Base-by-base conservation (phyloP, 139 green algal genomes). In the Chlorella sp. region DNA sequence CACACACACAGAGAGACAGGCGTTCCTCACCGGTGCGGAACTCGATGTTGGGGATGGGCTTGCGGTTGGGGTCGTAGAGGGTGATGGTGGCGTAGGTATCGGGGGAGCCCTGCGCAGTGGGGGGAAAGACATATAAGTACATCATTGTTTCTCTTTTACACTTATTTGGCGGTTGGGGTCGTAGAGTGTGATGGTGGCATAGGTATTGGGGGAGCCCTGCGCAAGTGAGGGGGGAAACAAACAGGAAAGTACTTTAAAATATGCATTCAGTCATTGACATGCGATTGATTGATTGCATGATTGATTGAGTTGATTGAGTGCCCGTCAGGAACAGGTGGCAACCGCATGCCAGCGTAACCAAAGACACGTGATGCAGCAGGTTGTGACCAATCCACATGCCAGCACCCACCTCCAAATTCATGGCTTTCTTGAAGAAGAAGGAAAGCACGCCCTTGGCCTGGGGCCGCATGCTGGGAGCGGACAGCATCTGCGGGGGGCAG, bases 81-180 rank as follows among this genome's bases (percentile, higher is more conserved):
- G n/a, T 76, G 9, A 89, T 39, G 22, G 81, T 30, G 24, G 75
- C 86, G 28, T 86, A 92, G 1, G 79, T 88, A 34, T 90, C 79
- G 37, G 76, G 89, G 26, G 42, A 32, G 53, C 32, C 40, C 76
- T 77, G 75, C 26, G 11, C 9, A 39, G 37, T 16, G 37, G 9
- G 22, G 39, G 37, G 1, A 5, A 18, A 39, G 4, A 36, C 71
- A n/a, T n/a, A n/a, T n/a, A n/a, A n/a, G n/a, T n/a, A n/a, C n/a
- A n/a, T n/a, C n/a, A n/a, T n/a, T n/a, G n/a, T n/a, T n/a, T n/a
- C n/a, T n/a, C n/a, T n/a, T n/a, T n/a, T n/a, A n/a, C n/a, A n/a
- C n/a, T n/a, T n/a, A n/a, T n/a, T n/a, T n/a, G n/a, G 85, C 87
- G 68, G 71, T n/a, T 24, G 40, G 90, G 90, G 81, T 93, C 86